Evolutionary conservation across 129 eudicot species (phyloP).

Genomic region (Saposhnikovia divaricata): DNA sequence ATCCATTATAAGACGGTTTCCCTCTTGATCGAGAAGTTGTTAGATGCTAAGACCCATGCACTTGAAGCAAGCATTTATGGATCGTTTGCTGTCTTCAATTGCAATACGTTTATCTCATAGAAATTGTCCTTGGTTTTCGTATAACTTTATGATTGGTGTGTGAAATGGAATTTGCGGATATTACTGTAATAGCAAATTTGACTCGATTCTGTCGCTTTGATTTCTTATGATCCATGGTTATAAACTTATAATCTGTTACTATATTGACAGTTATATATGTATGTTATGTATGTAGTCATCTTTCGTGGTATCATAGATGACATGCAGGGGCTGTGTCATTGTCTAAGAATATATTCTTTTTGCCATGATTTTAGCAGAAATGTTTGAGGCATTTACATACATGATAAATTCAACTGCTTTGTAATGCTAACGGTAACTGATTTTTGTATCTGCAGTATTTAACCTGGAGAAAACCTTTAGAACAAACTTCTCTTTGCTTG

Average conservation of each 20-base stretch:
- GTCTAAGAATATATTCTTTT: background rate
- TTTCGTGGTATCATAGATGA: background rate
- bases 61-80: background rate
- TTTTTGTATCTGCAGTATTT: conserved; percentile 54
- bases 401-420: background rate
- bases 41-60: background rate
- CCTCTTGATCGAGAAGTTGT: background rate
- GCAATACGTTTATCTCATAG: background rate
- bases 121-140: background rate
- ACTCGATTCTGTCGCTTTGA: background rate
- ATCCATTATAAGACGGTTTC: background rate
- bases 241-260: background rate
- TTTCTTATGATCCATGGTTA: background rate
- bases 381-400: background rate
- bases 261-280: background rate
- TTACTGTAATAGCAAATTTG: background rate
- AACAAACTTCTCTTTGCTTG: conserved; percentile 83
- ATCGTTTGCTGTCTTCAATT: background rate
- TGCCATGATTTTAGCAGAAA: background rate
- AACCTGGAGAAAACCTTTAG: conserved; percentile 88
- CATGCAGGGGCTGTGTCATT: conserved; percentile 3
- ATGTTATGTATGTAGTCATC: background rate
- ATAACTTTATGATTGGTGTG: background rate
- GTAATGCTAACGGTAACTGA: conserved; percentile 1
- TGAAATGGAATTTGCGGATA: background rate